These are phyloP conservation scores for Pontederia paniculata DNA, from an alignment of 176 grass and related monocot species.

Conservation along the genomic window DNA sequence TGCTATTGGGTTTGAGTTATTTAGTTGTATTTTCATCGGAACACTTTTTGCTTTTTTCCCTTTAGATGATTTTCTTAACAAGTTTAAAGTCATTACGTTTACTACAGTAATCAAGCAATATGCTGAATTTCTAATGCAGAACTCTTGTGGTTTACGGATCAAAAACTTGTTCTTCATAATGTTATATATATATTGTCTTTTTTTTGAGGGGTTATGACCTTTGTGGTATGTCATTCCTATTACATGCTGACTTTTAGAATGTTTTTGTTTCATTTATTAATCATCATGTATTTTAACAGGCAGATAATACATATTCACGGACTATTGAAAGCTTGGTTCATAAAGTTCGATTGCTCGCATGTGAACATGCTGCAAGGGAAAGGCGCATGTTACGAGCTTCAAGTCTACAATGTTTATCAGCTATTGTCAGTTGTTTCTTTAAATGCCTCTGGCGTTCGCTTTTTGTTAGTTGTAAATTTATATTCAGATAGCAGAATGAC, in stretches of 20 bases:
- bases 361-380: slow-evolving; percentile 39
- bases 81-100: too few relatives aligned
- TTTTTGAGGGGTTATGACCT: background rate
- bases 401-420: slow-evolving; percentile 78
- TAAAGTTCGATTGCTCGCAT: slow-evolving; percentile 62
- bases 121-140: too few relatives aligned
- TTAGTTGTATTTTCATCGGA: too few relatives aligned
- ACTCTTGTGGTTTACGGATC: too few relatives aligned
- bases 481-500: slow-evolving; percentile 10
- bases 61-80: too few relatives aligned
- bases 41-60: too few relatives aligned
- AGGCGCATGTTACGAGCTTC: slow-evolving; percentile 44
- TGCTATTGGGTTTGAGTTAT: too few relatives aligned
- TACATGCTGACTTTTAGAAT: too few relatives aligned
- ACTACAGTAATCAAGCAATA: too few relatives aligned
- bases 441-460: background rate
- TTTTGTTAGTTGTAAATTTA: slow-evolving; percentile 8
- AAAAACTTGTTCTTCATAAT: too few relatives aligned
- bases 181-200: slow-evolving; percentile 7
- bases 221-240: too few relatives aligned
- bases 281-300: slow-evolving; percentile 33
- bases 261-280: too few relatives aligned
- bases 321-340: slow-evolving; percentile 69
- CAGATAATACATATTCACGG: slow-evolving; percentile 73
- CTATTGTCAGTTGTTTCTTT: slow-evolving; percentile 40